phyloP scores from a whole-genome alignment of 208 protist species.

The Histomonas meleagridis region DNA sequence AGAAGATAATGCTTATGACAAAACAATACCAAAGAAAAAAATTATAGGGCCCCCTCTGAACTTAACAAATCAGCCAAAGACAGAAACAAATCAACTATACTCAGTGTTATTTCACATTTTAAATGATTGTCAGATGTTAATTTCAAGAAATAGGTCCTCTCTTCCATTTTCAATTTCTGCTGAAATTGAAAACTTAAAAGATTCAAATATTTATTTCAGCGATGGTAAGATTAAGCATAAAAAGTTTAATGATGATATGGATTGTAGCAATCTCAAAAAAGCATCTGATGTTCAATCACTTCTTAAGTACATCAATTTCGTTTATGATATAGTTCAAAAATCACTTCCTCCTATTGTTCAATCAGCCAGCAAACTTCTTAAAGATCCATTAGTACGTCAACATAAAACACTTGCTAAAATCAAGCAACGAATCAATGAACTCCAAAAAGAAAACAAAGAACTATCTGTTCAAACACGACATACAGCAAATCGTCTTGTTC shows the following conservation, averaged over 20 bases:
- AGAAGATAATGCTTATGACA: background rate
- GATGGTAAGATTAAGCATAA: background rate
- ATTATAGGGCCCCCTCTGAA: no score
- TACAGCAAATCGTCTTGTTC: background rate
- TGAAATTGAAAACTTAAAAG: background rate
- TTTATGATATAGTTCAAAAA: background rate
- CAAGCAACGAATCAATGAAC: constrained; percentile 1
- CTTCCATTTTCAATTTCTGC: background rate
- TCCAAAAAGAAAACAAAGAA: background rate
- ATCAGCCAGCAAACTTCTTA: background rate
- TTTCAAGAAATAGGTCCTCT: background rate
- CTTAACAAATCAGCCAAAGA: no score
- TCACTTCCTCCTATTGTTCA: background rate
- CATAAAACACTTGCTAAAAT: background rate
- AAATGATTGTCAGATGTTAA: background rate
- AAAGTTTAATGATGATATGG: background rate
- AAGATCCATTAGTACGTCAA: background rate
- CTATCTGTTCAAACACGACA: background rate
- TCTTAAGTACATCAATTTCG: background rate
- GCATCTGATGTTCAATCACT: background rate
- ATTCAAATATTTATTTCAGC: background rate
- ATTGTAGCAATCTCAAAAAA: background rate
- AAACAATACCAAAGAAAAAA: background rate
- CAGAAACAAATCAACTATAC: constrained; percentile 20
- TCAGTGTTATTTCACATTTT: background rate